Base-by-base conservation (phyloP, 352 stramenopile species). In the Globisporangium cystogenes region DNA sequence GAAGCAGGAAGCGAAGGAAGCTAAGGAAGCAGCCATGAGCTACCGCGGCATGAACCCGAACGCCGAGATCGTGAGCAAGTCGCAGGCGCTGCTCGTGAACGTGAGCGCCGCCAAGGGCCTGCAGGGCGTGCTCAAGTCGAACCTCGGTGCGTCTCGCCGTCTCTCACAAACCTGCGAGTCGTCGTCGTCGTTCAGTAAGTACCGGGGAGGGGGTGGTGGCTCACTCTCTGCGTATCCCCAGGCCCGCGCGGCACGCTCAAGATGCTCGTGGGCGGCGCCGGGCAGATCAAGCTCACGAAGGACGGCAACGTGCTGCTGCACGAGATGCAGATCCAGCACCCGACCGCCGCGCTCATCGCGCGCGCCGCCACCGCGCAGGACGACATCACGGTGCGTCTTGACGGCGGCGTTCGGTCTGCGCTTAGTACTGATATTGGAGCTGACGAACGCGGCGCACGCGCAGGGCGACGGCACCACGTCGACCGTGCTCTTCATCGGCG, bases 321-420 rank as follows among this genome's bases (percentile, higher is more conserved):
- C 65, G 97, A 99, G 86, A 99, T 99, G 97, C 97, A 99, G 82
- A 98, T 98, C 77, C 86, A 97, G 71, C 97, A 99, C 87, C 97
- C 97, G 60, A 99, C 97, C 21, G 97, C 97, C 18, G 90, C 91
- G 42, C 79, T 99, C 62, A 99, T 99, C 72, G 97, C 97, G 21
- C 87, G 97, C 20, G 98, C 96, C 1, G 97, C 97, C 26, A 99
- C 97, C 4, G 97, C 97, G 6, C 97, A 99, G 79, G 93, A 97
- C 65, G 88, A 96, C 59, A 77, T 96, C 37, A 96, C 88, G 55
- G 81, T 88, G 40, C 27, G 62, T 52, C 18, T 7, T 52, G 18
- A 5, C 26, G 26, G 26, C 26, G n/a, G n/a, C n/a, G n/a, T n/a
- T n/a, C n/a, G n/a, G n/a, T n/a, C n/a, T n/a, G n/a, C n/a, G n/a